A percentile compares a stretch with the other conserved stretches of the same genome.
phyloP scores from a whole-genome alignment of 257 asterid genomes.

The Ilex asprella region DNA sequence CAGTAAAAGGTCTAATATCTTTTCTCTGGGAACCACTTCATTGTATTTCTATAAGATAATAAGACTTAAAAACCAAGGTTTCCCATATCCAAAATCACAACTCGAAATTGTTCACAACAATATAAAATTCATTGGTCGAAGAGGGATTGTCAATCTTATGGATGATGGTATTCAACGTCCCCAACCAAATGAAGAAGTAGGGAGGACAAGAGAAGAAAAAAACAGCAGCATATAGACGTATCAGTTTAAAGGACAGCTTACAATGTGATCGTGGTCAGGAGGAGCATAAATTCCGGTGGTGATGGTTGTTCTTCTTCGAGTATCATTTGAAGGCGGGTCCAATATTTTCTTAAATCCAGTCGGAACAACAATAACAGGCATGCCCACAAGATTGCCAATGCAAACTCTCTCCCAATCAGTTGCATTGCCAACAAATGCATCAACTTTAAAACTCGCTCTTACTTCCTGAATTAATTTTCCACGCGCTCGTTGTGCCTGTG shows the following conservation, averaged over 20 bases:
- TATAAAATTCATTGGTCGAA: too few species aligned
- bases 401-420: constrained; percentile 86
- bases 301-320: constrained; percentile 60
- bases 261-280: constrained; percentile 79
- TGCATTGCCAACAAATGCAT: constrained; percentile 75
- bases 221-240: neutral
- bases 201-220: neutral
- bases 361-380: constrained; percentile 75
- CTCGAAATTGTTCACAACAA: too few species aligned
- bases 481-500: constrained; percentile 82
- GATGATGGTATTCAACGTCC: too few species aligned
- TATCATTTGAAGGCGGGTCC: constrained; percentile 43
- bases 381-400: constrained; percentile 83
- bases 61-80: too few species aligned
- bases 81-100: too few species aligned
- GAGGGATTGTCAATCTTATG: too few species aligned
- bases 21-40: too few species aligned
- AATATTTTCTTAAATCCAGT: constrained; percentile 66
- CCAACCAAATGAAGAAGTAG: neutral
- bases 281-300: constrained; percentile 86
- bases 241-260: constrained; percentile 24
- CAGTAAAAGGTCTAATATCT: too few species aligned
- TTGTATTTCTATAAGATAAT: too few species aligned
- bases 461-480: constrained; percentile 74
- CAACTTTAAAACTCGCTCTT: constrained; percentile 53